Percentiles rank a stretch among this genome's conserved stretches.
Evolutionary conservation across 225 moss, liverwort and hornwort genomes (phyloP).

Genomic region (Pseudoscleropodium purum): DNA sequence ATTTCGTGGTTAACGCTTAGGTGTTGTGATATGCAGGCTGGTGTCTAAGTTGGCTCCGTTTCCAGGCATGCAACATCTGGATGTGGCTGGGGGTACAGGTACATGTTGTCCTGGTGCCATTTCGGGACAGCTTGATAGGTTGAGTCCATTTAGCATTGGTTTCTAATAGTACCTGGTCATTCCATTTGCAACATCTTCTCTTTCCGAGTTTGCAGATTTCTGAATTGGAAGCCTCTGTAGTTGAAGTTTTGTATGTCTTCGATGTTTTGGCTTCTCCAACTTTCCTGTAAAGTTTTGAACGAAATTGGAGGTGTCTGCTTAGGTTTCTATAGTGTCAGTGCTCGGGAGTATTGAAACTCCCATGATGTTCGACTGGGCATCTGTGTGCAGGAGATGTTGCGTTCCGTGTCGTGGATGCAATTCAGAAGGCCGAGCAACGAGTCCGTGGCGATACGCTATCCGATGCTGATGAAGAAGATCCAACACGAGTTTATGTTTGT

Average conservation of each 20-base stretch:
- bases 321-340: neutral
- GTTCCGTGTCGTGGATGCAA: constrained; percentile 72
- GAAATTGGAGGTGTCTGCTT: neutral
- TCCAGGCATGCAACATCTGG: constrained; percentile 95
- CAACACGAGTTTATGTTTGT: constrained; percentile 75
- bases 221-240: neutral
- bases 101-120: neutral
- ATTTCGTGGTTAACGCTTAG: neutral
- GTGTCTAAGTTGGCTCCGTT: constrained; percentile 86
- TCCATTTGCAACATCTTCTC: neutral
- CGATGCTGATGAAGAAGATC: constrained; percentile 56
- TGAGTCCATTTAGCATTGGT: neutral
- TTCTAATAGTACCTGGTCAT: neutral
- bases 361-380: neutral
- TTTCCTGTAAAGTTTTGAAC: neutral
- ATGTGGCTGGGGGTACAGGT: constrained; percentile 99
- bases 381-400: constrained; percentile 83
- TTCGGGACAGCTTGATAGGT: neutral
- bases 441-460: constrained; percentile 20
- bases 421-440: constrained; percentile 66
- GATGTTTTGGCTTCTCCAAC: neutral
- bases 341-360: neutral
- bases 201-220: neutral
- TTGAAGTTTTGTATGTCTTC: neutral
- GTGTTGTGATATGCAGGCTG: constrained; percentile 38